A percentile compares a stretch with the other conserved stretches of the same genome.
Evolutionary conservation across 2,329 filamentous ascomycete species (phyloP).

Genomic region (Fusarium sp.): DNA sequence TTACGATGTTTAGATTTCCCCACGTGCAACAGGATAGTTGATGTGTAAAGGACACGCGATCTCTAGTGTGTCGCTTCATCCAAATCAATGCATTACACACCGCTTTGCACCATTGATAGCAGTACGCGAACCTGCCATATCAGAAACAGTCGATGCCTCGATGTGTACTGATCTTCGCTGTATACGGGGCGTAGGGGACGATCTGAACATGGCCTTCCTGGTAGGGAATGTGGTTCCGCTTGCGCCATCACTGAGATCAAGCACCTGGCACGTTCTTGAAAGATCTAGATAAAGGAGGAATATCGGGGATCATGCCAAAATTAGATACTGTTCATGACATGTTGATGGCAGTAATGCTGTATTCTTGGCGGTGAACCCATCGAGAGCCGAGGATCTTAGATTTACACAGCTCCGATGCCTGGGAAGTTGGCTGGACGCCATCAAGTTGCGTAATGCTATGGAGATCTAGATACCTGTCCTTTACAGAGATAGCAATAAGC

Average conservation of each 20-base stretch:
- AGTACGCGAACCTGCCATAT: neutral
- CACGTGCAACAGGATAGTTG: neutral
- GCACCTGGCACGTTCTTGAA: neutral
- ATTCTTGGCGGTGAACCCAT: neutral
- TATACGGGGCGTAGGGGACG: neutral
- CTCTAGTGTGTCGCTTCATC: neutral
- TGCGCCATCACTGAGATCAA: neutral
- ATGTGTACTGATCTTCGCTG: neutral
- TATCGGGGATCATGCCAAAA: neutral
- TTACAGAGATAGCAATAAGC: conserved; percentile 10
- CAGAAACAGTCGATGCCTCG: neutral
- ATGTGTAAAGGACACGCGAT: too few species aligned
- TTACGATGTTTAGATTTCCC: conserved; percentile 7
- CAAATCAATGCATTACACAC: neutral
- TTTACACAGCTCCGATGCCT: neutral
- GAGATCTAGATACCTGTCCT: conserved; percentile 36
- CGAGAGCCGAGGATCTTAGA: neutral
- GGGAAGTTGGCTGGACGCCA: neutral
- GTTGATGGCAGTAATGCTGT: neutral
- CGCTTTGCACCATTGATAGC: neutral
- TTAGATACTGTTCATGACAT: neutral
- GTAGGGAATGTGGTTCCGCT: neutral
- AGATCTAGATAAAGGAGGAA: neutral
- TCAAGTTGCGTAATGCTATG: conserved; percentile 9
- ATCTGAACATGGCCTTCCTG: neutral